Base-by-base conservation (phyloP, 805 yeast genomes). In the Wickerhamomyces bovis region DNA sequence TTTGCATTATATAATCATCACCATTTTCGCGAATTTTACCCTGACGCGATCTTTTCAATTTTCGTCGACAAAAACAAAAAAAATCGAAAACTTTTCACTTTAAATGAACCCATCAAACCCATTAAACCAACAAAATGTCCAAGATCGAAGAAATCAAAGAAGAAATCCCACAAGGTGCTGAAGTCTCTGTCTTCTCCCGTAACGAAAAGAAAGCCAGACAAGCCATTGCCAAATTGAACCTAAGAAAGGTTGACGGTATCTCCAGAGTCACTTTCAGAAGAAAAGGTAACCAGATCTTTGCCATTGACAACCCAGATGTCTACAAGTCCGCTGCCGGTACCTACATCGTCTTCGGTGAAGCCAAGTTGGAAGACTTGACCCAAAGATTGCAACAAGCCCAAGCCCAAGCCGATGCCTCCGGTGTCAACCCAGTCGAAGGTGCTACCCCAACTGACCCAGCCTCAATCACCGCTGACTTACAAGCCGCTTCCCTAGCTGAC, bases 201-300 rank as follows among this genome's bases (percentile, higher is more conserved):
- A 85, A 88, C 75, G 97, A 90, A 77, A 86, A 87, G 81, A 90
- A 92, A 78, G 97, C 98, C 63, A 85, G 94, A 76, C 89, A 85
- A 67, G 71, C 83, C 63, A 83, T 94, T 73, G 74, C 81, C 73
- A 90, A 89, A 76, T 80, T 90, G 63, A 88, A 85, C 71, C 78
- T 92, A 73, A 87, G 87, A 80, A 87, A 80, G 73, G 80, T 94
- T 66, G 85, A 85, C 67, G 97, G 96, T 63, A 86, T 92, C 67
- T 75, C 87, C 68, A 86, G 98, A 76, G 98, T 94, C 66, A 89
- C 97, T 60, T 85, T 92, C 81, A 88, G 85, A 76, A 88, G 83
- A 78, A 83, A 87, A 75, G 89, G 90, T 70, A 87, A 88, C 81
- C 80, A 84, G 68, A 84, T 89, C 67, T 80, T 84, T 70, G 96